phyloP scores from a whole-genome alignment of 768 basidiomycete genomes.

The Russula griseocarnosa region DNA sequence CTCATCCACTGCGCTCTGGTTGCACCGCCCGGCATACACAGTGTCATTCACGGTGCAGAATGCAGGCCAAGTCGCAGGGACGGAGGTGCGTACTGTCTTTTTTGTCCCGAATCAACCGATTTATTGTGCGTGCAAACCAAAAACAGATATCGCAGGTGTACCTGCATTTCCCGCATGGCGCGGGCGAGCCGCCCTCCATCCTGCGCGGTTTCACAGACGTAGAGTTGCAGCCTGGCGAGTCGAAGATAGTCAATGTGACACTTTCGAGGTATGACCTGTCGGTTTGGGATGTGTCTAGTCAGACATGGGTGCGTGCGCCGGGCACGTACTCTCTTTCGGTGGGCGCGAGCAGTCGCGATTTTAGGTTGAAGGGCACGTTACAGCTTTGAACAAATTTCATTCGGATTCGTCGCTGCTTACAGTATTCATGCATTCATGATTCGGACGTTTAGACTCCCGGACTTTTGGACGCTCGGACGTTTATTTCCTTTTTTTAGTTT shows the following conservation, averaged over 20 bases:
- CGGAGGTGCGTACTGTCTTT: constrained; percentile 44
- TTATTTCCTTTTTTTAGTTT: too few species aligned
- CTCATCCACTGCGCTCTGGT: constrained; percentile 63
- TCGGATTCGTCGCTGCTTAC: too few species aligned
- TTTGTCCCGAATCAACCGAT: not conserved
- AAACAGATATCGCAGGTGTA: constrained; percentile 72
- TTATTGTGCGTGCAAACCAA: not conserved
- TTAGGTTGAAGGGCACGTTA: constrained; percentile 14
- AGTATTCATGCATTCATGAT: too few species aligned
- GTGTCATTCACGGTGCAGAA: constrained; percentile 67
- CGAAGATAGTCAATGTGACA: constrained; percentile 26
- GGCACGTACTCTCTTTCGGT: constrained; percentile 35
- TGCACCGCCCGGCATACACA: constrained; percentile 60
- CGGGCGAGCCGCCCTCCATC: constrained; percentile 67
- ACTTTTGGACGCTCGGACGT: too few species aligned
- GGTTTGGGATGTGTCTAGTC: constrained; percentile 38
- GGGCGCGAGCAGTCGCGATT: constrained; percentile 31
- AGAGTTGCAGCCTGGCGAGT: constrained; percentile 27
- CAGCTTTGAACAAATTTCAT: not conserved
- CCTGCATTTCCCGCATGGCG: constrained; percentile 57
- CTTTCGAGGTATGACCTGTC: constrained; percentile 30
- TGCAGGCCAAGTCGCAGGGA: constrained; percentile 55
- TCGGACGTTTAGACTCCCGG: too few species aligned
- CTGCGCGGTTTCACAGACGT: constrained; percentile 37
- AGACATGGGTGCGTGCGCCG: constrained; percentile 37